A percentile compares a stretch with the other conserved stretches of the same genome.
phyloP scores from a whole-genome alignment of 2,329 filamentous ascomycete species.

The Colletotrichum trifolii region DNA sequence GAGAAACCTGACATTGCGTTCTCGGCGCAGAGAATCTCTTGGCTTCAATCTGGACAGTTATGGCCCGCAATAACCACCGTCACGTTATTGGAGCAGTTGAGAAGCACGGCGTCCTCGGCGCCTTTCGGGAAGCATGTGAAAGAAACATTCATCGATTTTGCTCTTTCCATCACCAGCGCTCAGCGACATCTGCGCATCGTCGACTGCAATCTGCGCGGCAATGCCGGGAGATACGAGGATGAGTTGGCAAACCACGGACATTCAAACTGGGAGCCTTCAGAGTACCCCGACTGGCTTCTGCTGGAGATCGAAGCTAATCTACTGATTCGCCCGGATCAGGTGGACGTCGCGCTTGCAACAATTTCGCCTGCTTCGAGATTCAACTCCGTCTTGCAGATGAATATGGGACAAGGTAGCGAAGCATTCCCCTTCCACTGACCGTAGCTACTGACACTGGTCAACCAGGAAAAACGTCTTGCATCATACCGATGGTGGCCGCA shows the following conservation, averaged over 20 bases:
- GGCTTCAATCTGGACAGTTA: slow-evolving; percentile 54
- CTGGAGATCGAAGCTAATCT: slow-evolving; percentile 75
- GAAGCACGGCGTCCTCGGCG: slow-evolving; percentile 43
- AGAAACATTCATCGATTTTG: slow-evolving; percentile 55
- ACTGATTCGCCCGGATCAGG: slow-evolving; percentile 69
- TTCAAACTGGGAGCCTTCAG: slow-evolving; percentile 64
- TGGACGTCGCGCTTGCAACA: slow-evolving; percentile 71
- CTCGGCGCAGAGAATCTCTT: slow-evolving; percentile 43
- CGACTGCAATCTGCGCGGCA: slow-evolving; percentile 42
- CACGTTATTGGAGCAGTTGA: slow-evolving; percentile 59
- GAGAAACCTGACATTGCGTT: slow-evolving; percentile 6
- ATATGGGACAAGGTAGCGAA: slow-evolving; percentile 70
- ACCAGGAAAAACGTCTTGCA: slow-evolving; percentile 66
- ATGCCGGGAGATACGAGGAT: slow-evolving; percentile 47
- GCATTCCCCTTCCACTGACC: background rate
- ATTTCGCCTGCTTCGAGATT: slow-evolving; percentile 61
- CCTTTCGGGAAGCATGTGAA: slow-evolving; percentile 50
- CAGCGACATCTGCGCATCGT: slow-evolving; percentile 59
- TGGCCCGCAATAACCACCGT: slow-evolving; percentile 58
- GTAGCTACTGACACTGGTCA: too few relatives aligned
- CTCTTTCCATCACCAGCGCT: slow-evolving; percentile 52
- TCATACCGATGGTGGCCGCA: slow-evolving; percentile 63
- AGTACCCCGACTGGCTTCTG: slow-evolving; percentile 71
- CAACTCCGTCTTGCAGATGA: slow-evolving; percentile 73
- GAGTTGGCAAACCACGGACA: slow-evolving; percentile 63